Evolutionary conservation across 495 filamentous ascomycete genomes (phyloP).

Genomic region (Rhizodiscina lignyota): DNA sequence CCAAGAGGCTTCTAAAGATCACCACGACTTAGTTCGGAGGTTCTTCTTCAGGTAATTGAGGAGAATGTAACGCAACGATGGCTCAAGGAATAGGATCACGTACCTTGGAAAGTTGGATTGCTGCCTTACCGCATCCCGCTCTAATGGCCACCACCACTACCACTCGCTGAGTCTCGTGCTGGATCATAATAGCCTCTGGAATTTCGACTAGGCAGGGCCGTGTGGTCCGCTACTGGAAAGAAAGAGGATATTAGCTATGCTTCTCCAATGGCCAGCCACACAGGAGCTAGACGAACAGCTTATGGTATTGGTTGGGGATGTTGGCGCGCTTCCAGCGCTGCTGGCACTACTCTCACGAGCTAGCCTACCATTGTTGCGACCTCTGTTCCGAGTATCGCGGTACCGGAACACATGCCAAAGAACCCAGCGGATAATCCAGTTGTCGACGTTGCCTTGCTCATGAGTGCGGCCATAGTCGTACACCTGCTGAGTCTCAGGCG

Average conservation of each 20-base stretch:
- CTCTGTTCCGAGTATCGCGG: conserved; percentile 1
- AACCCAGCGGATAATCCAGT: conserved; percentile 2
- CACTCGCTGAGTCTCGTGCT: no score
- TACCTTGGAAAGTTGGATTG: no score
- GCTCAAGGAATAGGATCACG: no score
- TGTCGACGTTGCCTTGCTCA: neutral
- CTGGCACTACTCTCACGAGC: neutral
- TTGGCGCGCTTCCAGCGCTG: neutral
- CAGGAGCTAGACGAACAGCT: neutral
- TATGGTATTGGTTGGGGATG: neutral
- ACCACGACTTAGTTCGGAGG: no score
- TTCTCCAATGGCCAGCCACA: neutral
- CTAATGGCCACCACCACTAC: no score
- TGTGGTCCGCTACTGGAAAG: neutral
- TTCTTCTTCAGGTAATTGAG: no score
- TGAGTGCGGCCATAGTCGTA: neutral
- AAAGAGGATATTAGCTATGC: neutral
- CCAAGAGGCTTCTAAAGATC: no score
- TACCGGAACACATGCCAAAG: conserved; percentile 3
- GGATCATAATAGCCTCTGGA: no score
- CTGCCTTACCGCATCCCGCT: no score
- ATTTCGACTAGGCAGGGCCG: neutral
- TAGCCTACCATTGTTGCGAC: neutral
- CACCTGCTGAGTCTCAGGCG: neutral
- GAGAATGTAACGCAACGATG: no score